These are phyloP conservation scores for Biscogniauxia marginata DNA, from an alignment of 2,329 filamentous ascomycete genomes.

Conservation along the genomic window DNA sequence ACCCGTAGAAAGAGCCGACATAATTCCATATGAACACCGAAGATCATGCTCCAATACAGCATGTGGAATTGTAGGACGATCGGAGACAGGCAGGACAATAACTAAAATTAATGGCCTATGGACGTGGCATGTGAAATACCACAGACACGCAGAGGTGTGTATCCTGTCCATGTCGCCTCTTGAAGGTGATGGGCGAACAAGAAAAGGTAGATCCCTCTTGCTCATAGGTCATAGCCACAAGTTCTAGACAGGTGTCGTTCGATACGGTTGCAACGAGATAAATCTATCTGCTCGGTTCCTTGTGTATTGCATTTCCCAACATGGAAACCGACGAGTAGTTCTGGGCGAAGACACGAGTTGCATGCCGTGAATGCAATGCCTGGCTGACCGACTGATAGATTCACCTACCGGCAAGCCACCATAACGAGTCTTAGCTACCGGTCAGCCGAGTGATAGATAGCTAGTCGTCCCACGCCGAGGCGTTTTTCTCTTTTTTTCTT, in stretches of 20 bases:
- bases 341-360: background rate
- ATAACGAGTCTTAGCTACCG: too few species aligned
- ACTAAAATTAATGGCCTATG: background rate
- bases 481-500: too few species aligned
- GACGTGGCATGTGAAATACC: background rate
- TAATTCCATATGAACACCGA: constrained; percentile 22
- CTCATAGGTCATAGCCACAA: background rate
- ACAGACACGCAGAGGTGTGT: background rate
- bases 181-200: background rate
- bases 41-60: constrained; percentile 19
- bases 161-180: background rate
- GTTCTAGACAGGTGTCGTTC: background rate
- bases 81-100: background rate
- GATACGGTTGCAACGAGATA: background rate
- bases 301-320: background rate
- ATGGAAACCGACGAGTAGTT: background rate
- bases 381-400: too few species aligned
- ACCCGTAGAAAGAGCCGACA: constrained; percentile 21
- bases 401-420: background rate
- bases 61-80: background rate
- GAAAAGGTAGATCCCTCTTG: background rate
- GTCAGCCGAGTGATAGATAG: background rate
- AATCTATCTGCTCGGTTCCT: background rate
- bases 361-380: too few species aligned
- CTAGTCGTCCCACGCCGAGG: too few species aligned